phyloP scores from a whole-genome alignment of 139 green algal species.

The Pleodorina starrii region DNA sequence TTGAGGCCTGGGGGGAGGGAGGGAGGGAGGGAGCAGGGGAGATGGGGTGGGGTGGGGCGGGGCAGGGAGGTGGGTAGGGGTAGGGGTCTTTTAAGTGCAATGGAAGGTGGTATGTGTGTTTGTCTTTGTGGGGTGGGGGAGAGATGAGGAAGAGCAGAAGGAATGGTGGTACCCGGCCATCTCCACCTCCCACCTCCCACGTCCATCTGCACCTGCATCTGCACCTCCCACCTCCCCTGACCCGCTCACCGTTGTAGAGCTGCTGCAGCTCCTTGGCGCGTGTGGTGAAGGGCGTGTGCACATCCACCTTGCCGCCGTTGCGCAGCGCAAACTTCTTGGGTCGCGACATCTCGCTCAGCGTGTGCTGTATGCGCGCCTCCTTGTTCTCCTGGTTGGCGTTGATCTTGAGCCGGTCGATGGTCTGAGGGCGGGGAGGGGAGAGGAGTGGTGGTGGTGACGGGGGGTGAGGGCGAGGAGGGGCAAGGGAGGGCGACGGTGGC shows the following conservation, averaged over 20 bases:
- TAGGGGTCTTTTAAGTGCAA: too few species aligned
- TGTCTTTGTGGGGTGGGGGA: too few species aligned
- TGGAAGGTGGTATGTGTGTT: too few species aligned
- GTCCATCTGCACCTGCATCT: too few species aligned
- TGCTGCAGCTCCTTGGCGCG: slow-evolving; percentile 86
- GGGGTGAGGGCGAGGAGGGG: too few species aligned
- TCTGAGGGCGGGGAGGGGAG: slow-evolving; percentile 50
- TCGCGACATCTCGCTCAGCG: slow-evolving; percentile 70
- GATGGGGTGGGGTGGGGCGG: background rate
- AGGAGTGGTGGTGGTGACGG: too few species aligned
- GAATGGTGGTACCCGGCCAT: too few species aligned
- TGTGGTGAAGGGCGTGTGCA: slow-evolving; percentile 86
- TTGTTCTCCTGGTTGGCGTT: slow-evolving; percentile 72
- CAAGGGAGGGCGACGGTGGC: too few species aligned
- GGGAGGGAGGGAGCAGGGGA: background rate
- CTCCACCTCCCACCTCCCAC: too few species aligned
- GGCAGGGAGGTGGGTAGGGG: too few species aligned
- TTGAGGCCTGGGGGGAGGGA: slow-evolving; percentile 44
- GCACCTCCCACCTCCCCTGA: background rate
- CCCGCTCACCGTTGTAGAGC: slow-evolving; percentile 80
- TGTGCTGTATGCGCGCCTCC: slow-evolving; percentile 65
- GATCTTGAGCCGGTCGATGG: slow-evolving; percentile 80
- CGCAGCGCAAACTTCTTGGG: slow-evolving; percentile 80
- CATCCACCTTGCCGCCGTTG: slow-evolving; percentile 73
- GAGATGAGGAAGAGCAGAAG: too few species aligned